Evolutionary conservation across 768 basidiomycete species (phyloP), one percentile per base, ranked within the genome.

Genomic region (Mycena filopes): DNA sequence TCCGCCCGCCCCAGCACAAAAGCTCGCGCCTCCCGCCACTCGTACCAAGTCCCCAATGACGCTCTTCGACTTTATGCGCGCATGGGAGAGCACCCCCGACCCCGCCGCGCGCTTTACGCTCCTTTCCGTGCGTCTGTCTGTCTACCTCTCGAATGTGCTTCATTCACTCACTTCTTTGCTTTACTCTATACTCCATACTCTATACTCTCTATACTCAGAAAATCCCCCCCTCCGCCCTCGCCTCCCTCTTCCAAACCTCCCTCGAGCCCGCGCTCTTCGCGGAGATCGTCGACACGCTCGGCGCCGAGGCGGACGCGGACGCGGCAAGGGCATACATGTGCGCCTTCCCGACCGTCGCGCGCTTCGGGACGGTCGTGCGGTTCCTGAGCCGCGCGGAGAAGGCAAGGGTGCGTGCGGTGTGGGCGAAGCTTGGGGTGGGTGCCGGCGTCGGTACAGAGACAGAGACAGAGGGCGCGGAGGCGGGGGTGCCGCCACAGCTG

Each of bases 221-320:
- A 36, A 81, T 93, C 46, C 77, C 84, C 0, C 86, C 92, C 0
- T 49, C 79, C 10, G 77, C 79, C 20, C 74, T 94, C 28, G 90
- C 92, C 1, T 68, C 80, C 2, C 75, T 95, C 41, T 93, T 91
- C 77, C 83, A 89, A 70, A 86, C 81, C 0, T 91, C 91, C 0
- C 81, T 95, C 33, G 93, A 94, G 46, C 85, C 93, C 0, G 70
- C 81, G 1, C 70, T 91, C 28, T 83, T 95, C 20, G 79, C 80
- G 3, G 85, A 86, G 1, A 79, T 94, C 23, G 73, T 94, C 26
- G 77, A 81, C 29, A 83, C 82, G 3, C 86, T 93, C 67, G 74
- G 72, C 10, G 70, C 71, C 0, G 70, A 43, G 4, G 62, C 60
- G 2, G 46, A 66, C n/a, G 45, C 63, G 26, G 48, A 74, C 49